Evolutionary conservation across 805 yeast genomes (phyloP), one percentile per base, ranked within the genome.

Genomic region (Kodamaea nitidulidarum): DNA sequence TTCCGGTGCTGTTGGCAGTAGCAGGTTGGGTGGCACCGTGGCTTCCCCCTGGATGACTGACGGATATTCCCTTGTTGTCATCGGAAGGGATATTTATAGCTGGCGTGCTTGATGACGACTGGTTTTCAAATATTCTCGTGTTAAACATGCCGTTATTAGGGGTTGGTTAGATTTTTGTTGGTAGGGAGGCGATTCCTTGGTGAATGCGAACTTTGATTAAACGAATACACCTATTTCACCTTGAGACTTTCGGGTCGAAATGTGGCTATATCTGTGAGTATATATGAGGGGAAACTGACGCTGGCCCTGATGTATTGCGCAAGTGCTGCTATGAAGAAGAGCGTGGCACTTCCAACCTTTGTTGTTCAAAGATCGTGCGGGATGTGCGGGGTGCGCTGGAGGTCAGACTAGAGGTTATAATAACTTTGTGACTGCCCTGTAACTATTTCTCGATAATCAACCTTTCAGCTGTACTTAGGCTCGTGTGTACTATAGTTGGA

Each of bases 81-180:
- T 18, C 43, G 27, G 42, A 44, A 15, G 65, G 61, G 22, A 59
- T 59, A 43, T 55, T 57, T 17, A 56, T 58, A 15, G 62, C 63
- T 14, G 62, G 48, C 16, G 58, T 50, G 17, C 49, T 49, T 15
- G 55, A 36, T 35, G 56, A 37, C 24, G 54, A 42, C 21, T 50
- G 46, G 35, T 51, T 61, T 33, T 67, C 73, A 49, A 68, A 68
- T 32, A 68, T 68, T 43, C 60, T 55, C 33, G 73, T 67, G 47
- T 68, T 68, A 42, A 68, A 68, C 73, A 68, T 68, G 35, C 15
- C 21, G 31, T 15, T 25, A 25, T 9, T 10, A 12, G 31, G 16
- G 31, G 31, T 27, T 27, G 35, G 15, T 20, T 25, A 14, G 18
- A 38, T 17, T 35, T 27, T 36, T 36, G 30, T 18, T 25, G n/a